Conservation (phyloP, 805 yeast species). For the Candida dajiaensis region DNA sequence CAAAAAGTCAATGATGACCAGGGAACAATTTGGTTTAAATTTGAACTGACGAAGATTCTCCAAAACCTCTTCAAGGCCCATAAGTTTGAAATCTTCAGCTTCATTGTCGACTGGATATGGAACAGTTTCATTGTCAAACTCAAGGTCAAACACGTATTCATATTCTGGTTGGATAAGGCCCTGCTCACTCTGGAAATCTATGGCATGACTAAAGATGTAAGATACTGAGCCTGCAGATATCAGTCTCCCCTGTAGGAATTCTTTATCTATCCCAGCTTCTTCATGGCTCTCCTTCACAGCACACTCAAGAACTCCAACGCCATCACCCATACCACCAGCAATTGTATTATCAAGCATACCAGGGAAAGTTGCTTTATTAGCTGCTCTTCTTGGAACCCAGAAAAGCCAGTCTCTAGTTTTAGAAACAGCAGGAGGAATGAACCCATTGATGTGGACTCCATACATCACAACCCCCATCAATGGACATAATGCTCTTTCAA, state of each 20-base stretch:
- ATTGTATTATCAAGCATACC: constrained; percentile 88
- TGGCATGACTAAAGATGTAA: constrained; percentile 47
- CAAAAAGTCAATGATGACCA: constrained; percentile 75
- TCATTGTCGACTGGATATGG: constrained; percentile 71
- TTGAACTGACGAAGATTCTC: constrained; percentile 44
- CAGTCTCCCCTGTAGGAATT: constrained; percentile 41
- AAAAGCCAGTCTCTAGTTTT: constrained; percentile 39
- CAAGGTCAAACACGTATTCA: constrained; percentile 72
- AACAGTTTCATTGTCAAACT: constrained; percentile 34
- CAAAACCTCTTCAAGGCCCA: constrained; percentile 54
- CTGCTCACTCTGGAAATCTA: constrained; percentile 33
- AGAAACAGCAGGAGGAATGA: constrained; percentile 40
- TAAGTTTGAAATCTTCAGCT: constrained; percentile 63
- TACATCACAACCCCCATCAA: constrained; percentile 82
- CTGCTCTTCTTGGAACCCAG: constrained; percentile 85
- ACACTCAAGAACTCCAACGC: constrained; percentile 70
- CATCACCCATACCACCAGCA: constrained; percentile 91
- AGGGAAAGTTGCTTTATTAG: constrained; percentile 81
- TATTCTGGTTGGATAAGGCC: constrained; percentile 86
- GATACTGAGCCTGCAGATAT: constrained; percentile 59
- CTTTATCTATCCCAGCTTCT: constrained; percentile 73
- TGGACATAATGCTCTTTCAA: constrained; percentile 81
- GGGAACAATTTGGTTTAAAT: constrained; percentile 88
- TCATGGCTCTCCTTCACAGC: constrained; percentile 81
- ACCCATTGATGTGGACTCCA: constrained; percentile 88